Base-by-base conservation (phyloP, 768 basidiomycete species). In the Lactarius vividus region DNA sequence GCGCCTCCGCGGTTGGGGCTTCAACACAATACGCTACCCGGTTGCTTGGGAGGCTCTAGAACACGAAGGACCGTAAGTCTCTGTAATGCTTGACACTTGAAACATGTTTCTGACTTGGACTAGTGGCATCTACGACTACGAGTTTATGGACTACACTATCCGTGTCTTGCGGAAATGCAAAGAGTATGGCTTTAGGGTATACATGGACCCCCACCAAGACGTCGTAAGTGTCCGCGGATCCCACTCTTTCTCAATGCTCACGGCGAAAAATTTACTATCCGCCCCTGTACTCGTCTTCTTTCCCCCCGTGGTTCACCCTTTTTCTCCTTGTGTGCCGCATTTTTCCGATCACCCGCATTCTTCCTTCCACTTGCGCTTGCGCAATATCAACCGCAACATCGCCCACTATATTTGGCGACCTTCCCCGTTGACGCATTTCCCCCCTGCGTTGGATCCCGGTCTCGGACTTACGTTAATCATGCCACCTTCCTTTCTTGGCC, bases 21-120 rank as follows among this genome's bases (percentile, higher is more conserved):
- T 94, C 78, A 97, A 94, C 72, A 80, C 89, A 73, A 77, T 98
- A 20, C 80, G 88, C 49, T 93, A 78, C 87, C 88, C 76, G 83
- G 82, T 98, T n/a, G 88, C 92, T 1, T 99, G 97, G 97, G 97
- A 99, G 74, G 83, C 92, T 0, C 76, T 99, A 18, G 97, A 98
- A 76, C 94, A 94, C 74, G 87, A 83, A 64, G 96, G 95, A 75
- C 97, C 97, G 94, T 97, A 75, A 86, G 96, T 89, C 44, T 2
- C 23, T 29, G 35, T 26, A 28, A 28, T 29, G 3, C 2, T 23
- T 40, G 5, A 2, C 33, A 39, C 10, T 39, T 20, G 1, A 8
- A 35, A 23, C 28, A 15, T 20, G 26, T 33, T 20, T 29, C 39
- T 52, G 26, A 49, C 44, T 44, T 13, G 23, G 49, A 52, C 49